Percentiles rank a stretch among this genome's conserved stretches.
Evolutionary conservation across 2,329 filamentous ascomycete species (phyloP).

Genomic region (Xylariaceae sp.): DNA sequence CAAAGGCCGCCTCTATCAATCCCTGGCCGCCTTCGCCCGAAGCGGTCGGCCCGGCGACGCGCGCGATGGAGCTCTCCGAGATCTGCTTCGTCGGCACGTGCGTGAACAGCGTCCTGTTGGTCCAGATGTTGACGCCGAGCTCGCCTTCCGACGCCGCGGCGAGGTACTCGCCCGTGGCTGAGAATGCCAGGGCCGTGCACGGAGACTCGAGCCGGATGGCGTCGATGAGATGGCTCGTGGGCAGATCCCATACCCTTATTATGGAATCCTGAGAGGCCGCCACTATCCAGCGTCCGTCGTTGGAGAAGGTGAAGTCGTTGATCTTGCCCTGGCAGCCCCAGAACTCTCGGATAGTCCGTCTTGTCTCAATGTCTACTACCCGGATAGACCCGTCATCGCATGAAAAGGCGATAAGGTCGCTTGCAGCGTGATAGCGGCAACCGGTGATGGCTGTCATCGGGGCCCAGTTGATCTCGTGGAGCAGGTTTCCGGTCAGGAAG

Average conservation of each 20-base stretch:
- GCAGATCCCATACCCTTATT: conserved; percentile 87
- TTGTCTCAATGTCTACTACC: conserved; percentile 84
- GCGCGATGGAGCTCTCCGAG: conserved; percentile 65
- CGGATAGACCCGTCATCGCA: conserved; percentile 87
- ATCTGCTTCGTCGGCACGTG: conserved; percentile 84
- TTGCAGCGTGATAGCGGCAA: conserved; percentile 74
- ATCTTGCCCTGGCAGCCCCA: conserved; percentile 72
- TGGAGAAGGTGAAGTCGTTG: conserved; percentile 83
- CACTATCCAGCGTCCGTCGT: conserved; percentile 89
- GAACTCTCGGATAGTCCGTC: conserved; percentile 85
- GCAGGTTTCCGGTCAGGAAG: conserved; percentile 73
- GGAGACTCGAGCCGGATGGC: conserved; percentile 73
- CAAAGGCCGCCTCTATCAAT: conserved; percentile 70
- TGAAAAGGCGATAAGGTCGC: conserved; percentile 79
- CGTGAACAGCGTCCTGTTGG: conserved; percentile 84
- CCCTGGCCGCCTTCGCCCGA: conserved; percentile 78
- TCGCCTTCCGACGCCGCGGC: conserved; percentile 78
- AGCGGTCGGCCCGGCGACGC: conserved; percentile 63
- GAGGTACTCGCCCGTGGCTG: conserved; percentile 85
- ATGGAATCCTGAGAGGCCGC: conserved; percentile 76
- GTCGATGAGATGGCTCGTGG: conserved; percentile 92
- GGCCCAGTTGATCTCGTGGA: conserved; percentile 79
- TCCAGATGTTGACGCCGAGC: conserved; percentile 92
- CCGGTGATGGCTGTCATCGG: conserved; percentile 69
- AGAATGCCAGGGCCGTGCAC: conserved; percentile 83